A percentile compares a stretch with the other conserved stretches of the same genome.
Conservation (phyloP, 2,329 filamentous ascomycete species). For the Arthrobotrys sinensis region DNA sequence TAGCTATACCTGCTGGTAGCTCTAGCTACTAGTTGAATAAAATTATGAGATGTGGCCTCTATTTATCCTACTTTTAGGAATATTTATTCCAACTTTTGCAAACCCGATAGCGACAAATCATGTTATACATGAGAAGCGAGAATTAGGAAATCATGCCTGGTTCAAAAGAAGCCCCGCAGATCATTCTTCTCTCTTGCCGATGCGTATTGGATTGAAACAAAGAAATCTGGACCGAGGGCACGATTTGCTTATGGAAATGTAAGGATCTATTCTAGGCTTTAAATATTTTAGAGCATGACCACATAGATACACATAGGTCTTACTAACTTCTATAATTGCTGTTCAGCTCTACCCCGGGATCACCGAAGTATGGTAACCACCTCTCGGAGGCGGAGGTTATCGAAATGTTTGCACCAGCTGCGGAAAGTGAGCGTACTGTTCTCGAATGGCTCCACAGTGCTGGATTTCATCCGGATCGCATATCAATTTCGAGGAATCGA, state of each 20-base stretch:
- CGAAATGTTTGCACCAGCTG: conserved; percentile 67
- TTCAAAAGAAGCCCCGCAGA: conserved; percentile 66
- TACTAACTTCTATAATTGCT: conserved; percentile 13
- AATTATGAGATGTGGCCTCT: background rate
- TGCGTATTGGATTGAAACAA: conserved; percentile 70
- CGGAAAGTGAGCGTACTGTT: conserved; percentile 66
- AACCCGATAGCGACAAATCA: conserved; percentile 66
- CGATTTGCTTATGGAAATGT: conserved; percentile 68
- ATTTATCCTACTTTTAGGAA: background rate
- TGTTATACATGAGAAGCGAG: conserved; percentile 69
- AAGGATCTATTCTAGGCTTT: conserved; percentile 26
- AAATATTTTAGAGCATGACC: too few species aligned
- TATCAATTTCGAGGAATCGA: conserved; percentile 66
- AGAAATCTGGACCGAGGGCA: conserved; percentile 69
- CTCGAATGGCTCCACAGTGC: conserved; percentile 67
- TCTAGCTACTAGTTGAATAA: too few species aligned
- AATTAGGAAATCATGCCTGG: conserved; percentile 66
- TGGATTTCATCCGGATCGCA: conserved; percentile 65
- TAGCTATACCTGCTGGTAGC: too few species aligned
- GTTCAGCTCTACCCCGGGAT: conserved; percentile 66
- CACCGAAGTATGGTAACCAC: conserved; percentile 68
- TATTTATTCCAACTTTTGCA: conserved; percentile 47
- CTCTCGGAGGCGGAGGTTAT: conserved; percentile 67
- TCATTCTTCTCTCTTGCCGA: conserved; percentile 66
- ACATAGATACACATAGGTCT: too few species aligned